Evolutionary conservation across 2,329 filamentous ascomycete species (phyloP).

Genomic region (Diplodia sapinea): DNA sequence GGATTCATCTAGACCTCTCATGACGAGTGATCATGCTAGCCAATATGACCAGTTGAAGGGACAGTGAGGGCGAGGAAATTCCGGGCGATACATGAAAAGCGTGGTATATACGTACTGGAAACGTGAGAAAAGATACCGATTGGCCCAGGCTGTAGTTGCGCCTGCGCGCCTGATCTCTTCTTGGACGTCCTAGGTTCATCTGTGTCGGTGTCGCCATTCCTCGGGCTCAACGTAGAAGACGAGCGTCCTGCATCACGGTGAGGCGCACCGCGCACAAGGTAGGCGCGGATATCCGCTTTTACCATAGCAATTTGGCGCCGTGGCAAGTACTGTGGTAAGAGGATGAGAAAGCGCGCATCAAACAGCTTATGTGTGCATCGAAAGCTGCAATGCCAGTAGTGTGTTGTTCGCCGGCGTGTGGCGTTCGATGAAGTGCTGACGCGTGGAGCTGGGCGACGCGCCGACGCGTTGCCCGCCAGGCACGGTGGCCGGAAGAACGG

Average conservation of each 20-base stretch:
- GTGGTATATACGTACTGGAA: slow-evolving; percentile 10
- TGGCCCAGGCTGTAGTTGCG: neutral
- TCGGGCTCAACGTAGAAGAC: neutral
- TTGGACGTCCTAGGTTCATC: neutral
- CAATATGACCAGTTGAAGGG: neutral
- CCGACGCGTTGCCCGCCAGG: neutral
- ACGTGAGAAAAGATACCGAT: slow-evolving; percentile 10
- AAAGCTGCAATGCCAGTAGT: neutral
- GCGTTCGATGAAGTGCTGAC: neutral
- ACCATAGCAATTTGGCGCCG: neutral
- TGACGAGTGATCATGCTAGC: neutral
- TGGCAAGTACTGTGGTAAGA: neutral
- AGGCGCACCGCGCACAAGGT: neutral
- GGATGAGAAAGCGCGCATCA: neutral
- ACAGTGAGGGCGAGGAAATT: neutral
- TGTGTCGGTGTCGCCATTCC: neutral
- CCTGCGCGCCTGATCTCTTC: neutral
- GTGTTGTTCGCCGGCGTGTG: neutral
- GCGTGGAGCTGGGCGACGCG: neutral
- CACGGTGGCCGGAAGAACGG: neutral
- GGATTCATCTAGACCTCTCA: neutral
- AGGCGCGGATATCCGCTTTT: neutral
- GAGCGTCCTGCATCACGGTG: neutral
- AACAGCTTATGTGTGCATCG: neutral
- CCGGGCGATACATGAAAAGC: neutral